These are phyloP conservation scores for Moelleriella libera DNA, from an alignment of 2,329 filamentous ascomycete species.

Conservation along the genomic window DNA sequence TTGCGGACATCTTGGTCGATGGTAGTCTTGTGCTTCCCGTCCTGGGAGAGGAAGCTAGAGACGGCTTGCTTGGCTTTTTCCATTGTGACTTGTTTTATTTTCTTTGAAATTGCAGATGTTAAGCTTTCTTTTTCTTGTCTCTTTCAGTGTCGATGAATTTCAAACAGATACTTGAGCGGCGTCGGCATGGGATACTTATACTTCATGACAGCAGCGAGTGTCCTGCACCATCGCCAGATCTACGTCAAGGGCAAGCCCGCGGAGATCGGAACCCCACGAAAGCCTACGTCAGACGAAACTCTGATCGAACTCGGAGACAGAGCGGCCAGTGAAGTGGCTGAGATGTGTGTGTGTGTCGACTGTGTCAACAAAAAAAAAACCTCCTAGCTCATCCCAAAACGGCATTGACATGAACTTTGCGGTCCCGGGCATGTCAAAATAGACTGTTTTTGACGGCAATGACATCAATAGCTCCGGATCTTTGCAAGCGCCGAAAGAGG, in stretches of 20 bases:
- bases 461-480: no score
- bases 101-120: neutral
- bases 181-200: neutral
- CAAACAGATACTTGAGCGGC: neutral
- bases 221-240: neutral
- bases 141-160: neutral
- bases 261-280: neutral
- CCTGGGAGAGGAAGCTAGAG: conserved; percentile 42
- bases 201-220: neutral
- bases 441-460: no score
- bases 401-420: no score
- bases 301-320: neutral
- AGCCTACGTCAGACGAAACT: neutral
- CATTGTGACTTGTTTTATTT: conserved; percentile 26
- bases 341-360: no score
- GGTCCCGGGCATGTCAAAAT: no score
- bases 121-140: no score
- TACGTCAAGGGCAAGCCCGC: no score
- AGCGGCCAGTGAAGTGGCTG: no score
- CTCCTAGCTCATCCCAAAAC: no score
- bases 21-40: conserved; percentile 55
- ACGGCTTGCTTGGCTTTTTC: conserved; percentile 51
- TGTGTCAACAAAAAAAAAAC: no score
- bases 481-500: no score
- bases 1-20: conserved; percentile 52